These are phyloP conservation scores for Pisolithus albus DNA, from an alignment of 768 basidiomycete genomes.

Conservation along the genomic window DNA sequence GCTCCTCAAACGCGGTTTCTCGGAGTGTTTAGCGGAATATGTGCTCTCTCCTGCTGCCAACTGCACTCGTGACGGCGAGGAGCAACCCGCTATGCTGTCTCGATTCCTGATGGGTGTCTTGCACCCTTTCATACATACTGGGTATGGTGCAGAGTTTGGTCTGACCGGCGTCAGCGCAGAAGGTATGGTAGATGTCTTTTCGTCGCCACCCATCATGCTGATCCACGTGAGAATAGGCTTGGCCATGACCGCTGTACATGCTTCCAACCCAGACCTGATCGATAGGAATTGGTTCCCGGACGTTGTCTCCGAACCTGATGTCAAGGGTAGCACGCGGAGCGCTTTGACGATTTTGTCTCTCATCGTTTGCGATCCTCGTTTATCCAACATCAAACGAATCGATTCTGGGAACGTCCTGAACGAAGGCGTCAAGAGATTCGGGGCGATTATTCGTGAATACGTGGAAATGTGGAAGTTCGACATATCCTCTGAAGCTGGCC, in stretches of 20 bases:
- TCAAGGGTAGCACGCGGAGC: slow-evolving; percentile 12
- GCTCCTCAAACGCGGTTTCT: slow-evolving; percentile 32
- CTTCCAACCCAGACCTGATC: slow-evolving; percentile 11
- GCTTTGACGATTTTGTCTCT: slow-evolving; percentile 48
- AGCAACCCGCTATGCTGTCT: slow-evolving; percentile 47
- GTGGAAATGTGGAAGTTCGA: slow-evolving; percentile 42
- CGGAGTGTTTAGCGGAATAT: slow-evolving; percentile 42
- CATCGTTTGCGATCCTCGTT: slow-evolving; percentile 43
- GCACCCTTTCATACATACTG: slow-evolving; percentile 60
- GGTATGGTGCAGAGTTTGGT: slow-evolving; percentile 58
- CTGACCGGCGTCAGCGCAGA: slow-evolving; percentile 55
- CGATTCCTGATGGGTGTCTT: slow-evolving; percentile 51
- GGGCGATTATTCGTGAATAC: slow-evolving; percentile 34
- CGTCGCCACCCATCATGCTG: slow-evolving; percentile 23
- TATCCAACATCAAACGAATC: slow-evolving; percentile 17
- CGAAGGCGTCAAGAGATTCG: slow-evolving; percentile 25
- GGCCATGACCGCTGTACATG: slow-evolving; percentile 40
- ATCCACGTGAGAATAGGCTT: slow-evolving; percentile 36
- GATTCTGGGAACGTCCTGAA: slow-evolving; percentile 24
- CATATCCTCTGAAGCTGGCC: slow-evolving; percentile 26
- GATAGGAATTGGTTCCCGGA: slow-evolving; percentile 20
- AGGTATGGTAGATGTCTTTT: slow-evolving; percentile 41
- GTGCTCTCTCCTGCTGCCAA: slow-evolving; percentile 39
- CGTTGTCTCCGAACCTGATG: slow-evolving; percentile 8
- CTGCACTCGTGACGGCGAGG: slow-evolving; percentile 26